These are phyloP conservation scores for Alopecurus myosuroides DNA, from an alignment of 176 grass and related monocot genomes.

Conservation along the genomic window DNA sequence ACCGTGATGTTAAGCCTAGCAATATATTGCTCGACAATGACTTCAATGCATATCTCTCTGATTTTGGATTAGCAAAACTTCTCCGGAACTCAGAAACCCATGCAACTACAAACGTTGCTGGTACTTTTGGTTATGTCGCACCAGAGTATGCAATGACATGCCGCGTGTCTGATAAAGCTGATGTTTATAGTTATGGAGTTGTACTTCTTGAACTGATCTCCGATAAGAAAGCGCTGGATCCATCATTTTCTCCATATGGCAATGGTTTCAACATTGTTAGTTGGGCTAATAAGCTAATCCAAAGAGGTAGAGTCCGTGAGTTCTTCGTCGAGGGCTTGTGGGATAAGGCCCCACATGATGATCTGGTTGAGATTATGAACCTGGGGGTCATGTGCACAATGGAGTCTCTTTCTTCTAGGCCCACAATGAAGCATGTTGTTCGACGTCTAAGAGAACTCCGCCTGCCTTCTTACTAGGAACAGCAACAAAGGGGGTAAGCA, in stretches of 20 bases:
- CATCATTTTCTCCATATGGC: constrained; percentile 90
- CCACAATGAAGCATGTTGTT: constrained; percentile 85
- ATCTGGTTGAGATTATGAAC: constrained; percentile 76
- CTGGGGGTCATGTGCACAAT: constrained; percentile 69
- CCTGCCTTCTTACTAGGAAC: constrained; percentile 46
- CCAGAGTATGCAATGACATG: constrained; percentile 93
- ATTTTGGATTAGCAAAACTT: constrained; percentile 83
- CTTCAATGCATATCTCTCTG: constrained; percentile 76
- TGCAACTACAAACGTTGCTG: constrained; percentile 78
- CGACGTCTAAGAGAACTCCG: constrained; percentile 56
- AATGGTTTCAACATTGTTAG: constrained; percentile 84
- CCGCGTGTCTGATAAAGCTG: constrained; percentile 87
- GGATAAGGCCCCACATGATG: constrained; percentile 80
- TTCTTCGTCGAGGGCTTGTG: constrained; percentile 83
- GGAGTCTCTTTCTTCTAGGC: constrained; percentile 57
- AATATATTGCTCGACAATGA: constrained; percentile 81
- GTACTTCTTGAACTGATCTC: constrained; percentile 81
- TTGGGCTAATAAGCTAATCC: constrained; percentile 66
- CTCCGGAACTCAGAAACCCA: constrained; percentile 83
- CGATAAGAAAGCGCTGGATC: constrained; percentile 79
- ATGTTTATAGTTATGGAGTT: constrained; percentile 88
- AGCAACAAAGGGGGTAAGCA: constrained; percentile 12
- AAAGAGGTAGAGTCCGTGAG: constrained; percentile 57
- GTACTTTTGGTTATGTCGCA: constrained; percentile 88
- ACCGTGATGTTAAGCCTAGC: constrained; percentile 90